These are phyloP conservation scores for Plasmopara viticola DNA, from an alignment of 352 stramenopile genomes.

Conservation along the genomic window DNA sequence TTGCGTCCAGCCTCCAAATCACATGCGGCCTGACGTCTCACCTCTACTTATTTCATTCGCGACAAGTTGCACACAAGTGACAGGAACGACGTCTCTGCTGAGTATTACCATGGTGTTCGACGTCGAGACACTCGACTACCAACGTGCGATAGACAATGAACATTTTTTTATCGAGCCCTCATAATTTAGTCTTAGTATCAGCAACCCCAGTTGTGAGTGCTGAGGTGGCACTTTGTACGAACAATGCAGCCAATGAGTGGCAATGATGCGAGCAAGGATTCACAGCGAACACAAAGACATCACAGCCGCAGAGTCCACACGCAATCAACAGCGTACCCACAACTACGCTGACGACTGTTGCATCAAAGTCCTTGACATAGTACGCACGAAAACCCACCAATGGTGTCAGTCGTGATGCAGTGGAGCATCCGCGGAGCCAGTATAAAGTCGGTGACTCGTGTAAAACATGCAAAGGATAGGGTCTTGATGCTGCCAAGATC, in stretches of 20 bases:
- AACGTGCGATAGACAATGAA: constrained; percentile 19
- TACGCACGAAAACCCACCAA: constrained; percentile 43
- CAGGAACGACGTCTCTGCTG: constrained; percentile 45
- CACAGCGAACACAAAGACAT: constrained; percentile 65
- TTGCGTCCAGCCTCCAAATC: constrained; percentile 68
- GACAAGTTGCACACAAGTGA: constrained; percentile 51
- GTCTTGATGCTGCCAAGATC: constrained; percentile 65
- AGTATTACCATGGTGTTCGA: constrained; percentile 32
- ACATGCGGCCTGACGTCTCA: constrained; percentile 52
- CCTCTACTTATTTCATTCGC: constrained; percentile 73
- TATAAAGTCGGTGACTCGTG: constrained; percentile 56
- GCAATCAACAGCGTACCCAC: constrained; percentile 49
- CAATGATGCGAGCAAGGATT: constrained; percentile 43
- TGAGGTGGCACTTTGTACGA: constrained; percentile 37
- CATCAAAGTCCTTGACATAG: constrained; percentile 62
- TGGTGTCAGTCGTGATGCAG: constrained; percentile 44
- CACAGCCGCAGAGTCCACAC: constrained; percentile 59
- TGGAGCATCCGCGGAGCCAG: constrained; percentile 53
- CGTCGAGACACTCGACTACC: constrained; percentile 39
- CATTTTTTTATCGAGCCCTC: constrained; percentile 36
- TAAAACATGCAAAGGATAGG: constrained; percentile 67
- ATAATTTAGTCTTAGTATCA: constrained; percentile 64
- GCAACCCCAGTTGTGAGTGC: constrained; percentile 46
- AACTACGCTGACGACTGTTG: constrained; percentile 58
- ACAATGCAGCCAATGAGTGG: constrained; percentile 45